These are phyloP conservation scores for Periconia sp. DNA, from an alignment of 2,329 filamentous ascomycete species.

Conservation along the genomic window DNA sequence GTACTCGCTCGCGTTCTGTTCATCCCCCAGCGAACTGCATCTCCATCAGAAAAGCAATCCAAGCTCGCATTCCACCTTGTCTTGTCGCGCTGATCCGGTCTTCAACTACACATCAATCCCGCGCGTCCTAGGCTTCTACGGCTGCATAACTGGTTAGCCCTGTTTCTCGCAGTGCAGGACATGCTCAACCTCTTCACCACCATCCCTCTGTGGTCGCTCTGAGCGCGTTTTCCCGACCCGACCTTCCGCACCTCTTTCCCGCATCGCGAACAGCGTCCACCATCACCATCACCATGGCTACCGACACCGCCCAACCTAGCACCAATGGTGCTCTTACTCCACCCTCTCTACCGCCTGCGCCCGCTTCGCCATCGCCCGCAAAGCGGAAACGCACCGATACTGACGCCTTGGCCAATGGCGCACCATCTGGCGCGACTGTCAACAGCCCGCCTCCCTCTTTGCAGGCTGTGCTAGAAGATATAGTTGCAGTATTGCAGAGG, in stretches of 20 bases:
- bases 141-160: not conserved
- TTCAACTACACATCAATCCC: not conserved
- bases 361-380: constrained; percentile 32
- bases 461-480: constrained; percentile 41
- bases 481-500: constrained; percentile 46
- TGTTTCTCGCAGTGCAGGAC: not conserved
- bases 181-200: not conserved
- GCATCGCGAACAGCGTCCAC: constrained; percentile 31
- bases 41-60: constrained; percentile 17
- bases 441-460: constrained; percentile 26
- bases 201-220: not conserved
- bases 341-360: constrained; percentile 27
- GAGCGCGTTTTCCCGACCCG: constrained; percentile 7
- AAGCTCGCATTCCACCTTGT: constrained; percentile 17
- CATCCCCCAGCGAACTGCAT: constrained; percentile 28
- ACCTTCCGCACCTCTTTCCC: constrained; percentile 32
- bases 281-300: constrained; percentile 34
- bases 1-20: constrained; percentile 15
- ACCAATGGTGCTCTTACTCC: constrained; percentile 41
- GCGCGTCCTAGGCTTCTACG: not conserved
- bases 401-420: constrained; percentile 30
- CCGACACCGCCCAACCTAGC: constrained; percentile 34
- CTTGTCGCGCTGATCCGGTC: constrained; percentile 11
- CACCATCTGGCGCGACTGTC: constrained; percentile 22
- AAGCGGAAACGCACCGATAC: constrained; percentile 52